Conservation (phyloP, 2,329 filamentous ascomycete species). For the Hirsutella minnesotensis region DNA sequence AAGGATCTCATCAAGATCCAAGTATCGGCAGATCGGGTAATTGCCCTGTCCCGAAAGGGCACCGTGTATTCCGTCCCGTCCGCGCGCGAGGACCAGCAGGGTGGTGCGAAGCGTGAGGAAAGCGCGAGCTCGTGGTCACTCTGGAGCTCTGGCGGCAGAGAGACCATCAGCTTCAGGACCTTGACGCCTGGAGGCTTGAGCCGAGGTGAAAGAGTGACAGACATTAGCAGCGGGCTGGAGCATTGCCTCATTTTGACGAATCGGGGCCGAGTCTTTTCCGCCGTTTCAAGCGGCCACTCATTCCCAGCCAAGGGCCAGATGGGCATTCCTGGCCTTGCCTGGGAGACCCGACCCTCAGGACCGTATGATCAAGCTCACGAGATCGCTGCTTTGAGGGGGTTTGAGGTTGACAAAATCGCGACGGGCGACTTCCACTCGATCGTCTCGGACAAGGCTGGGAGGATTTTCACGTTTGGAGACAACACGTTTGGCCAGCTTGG, state of each 20-base stretch:
- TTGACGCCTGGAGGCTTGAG: slow-evolving; percentile 53
- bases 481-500: slow-evolving; percentile 87
- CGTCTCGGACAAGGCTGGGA: slow-evolving; percentile 62
- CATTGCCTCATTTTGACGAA: slow-evolving; percentile 80
- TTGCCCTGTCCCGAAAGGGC: slow-evolving; percentile 65
- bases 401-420: slow-evolving; percentile 63
- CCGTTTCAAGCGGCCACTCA: slow-evolving; percentile 65
- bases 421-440: slow-evolving; percentile 81
- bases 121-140: slow-evolving; percentile 56
- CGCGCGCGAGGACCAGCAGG: slow-evolving; percentile 57
- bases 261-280: slow-evolving; percentile 75
- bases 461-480: slow-evolving; percentile 80
- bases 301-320: slow-evolving; percentile 81
- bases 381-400: slow-evolving; percentile 57
- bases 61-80: slow-evolving; percentile 77
- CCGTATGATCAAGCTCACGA: slow-evolving; percentile 77
- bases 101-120: slow-evolving; percentile 51
- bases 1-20: slow-evolving; percentile 69
- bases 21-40: slow-evolving; percentile 71
- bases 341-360: slow-evolving; percentile 63
- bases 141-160: slow-evolving; percentile 34
- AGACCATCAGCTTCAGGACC: slow-evolving; percentile 55
- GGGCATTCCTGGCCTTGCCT: slow-evolving; percentile 72
- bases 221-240: slow-evolving; percentile 69
- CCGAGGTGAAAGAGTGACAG: slow-evolving; percentile 60